These are phyloP conservation scores for Aspergillus vadensis DNA, from an alignment of 2,329 filamentous ascomycete species.

Conservation along the genomic window DNA sequence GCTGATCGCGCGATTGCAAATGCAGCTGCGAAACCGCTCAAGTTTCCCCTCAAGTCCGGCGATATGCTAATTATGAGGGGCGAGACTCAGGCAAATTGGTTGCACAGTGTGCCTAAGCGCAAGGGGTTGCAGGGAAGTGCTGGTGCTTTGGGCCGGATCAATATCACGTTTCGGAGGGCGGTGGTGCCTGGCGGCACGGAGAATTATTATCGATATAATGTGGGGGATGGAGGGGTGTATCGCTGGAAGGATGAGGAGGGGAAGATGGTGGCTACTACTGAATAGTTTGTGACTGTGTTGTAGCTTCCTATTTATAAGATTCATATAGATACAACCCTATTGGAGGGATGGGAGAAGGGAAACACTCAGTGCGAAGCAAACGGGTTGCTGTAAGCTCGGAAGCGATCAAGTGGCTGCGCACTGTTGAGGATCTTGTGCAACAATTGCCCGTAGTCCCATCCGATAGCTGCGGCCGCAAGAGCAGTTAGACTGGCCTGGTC, in stretches of 20 bases:
- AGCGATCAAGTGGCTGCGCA: conserved; percentile 12
- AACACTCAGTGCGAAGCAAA: neutral
- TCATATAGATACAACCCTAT: no score
- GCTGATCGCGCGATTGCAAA: conserved; percentile 4
- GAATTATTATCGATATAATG: conserved; percentile 84
- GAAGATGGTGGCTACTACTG: conserved; percentile 22
- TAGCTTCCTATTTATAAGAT: no score
- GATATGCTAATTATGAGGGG: conserved; percentile 82
- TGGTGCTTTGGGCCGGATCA: conserved; percentile 65
- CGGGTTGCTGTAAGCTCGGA: conserved; percentile 17
- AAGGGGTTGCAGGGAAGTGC: conserved; percentile 56
- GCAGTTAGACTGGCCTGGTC: conserved; percentile 52
- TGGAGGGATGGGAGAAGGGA: neutral
- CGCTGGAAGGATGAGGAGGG: conserved; percentile 61
- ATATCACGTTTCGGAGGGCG: conserved; percentile 76
- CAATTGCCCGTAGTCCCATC: conserved; percentile 48
- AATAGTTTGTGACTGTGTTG: neutral
- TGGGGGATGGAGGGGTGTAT: conserved; percentile 68
- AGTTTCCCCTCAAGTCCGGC: conserved; percentile 62
- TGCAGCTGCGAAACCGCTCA: conserved; percentile 47
- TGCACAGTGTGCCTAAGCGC: conserved; percentile 77
- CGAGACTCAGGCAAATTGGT: conserved; percentile 72
- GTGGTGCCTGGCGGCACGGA: conserved; percentile 72
- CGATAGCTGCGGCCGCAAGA: conserved; percentile 46
- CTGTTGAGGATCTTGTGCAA: conserved; percentile 39